phyloP scores from a whole-genome alignment of 768 basidiomycete genomes.

The Termitomyces bulborhizus region DNA sequence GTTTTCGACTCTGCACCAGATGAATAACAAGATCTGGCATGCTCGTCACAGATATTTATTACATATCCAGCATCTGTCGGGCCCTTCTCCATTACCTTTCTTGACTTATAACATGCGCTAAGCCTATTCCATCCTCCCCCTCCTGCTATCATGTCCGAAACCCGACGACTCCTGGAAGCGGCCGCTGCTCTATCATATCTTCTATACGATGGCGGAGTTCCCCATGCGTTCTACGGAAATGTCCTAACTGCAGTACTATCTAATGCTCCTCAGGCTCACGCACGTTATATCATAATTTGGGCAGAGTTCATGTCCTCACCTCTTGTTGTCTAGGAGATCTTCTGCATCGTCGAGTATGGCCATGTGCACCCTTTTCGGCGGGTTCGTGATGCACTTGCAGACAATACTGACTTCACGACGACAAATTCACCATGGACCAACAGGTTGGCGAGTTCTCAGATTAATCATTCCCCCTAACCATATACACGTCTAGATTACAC shows the following conservation, averaged over 20 bases:
- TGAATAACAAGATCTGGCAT: constrained; percentile 34
- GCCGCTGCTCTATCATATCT: constrained; percentile 67
- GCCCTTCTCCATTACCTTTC: constrained; percentile 32
- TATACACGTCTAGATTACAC: constrained; percentile 48
- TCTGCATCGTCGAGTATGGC: constrained; percentile 78
- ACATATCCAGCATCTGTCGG: constrained; percentile 39
- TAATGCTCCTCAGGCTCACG: constrained; percentile 60
- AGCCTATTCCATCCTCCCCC: constrained; percentile 28
- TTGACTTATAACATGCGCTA: constrained; percentile 49
- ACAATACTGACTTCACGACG: constrained; percentile 56
- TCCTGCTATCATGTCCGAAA: constrained; percentile 54
- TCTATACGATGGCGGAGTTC: constrained; percentile 49
- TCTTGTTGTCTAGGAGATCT: constrained; percentile 57
- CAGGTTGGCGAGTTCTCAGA: constrained; percentile 39
- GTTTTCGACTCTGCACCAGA: constrained; percentile 24
- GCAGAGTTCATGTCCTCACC: constrained; percentile 8
- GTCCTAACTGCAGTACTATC: constrained; percentile 66
- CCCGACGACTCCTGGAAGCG: constrained; percentile 69
- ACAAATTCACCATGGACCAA: constrained; percentile 84
- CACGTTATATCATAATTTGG: constrained; percentile 25
- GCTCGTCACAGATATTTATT: constrained; percentile 40
- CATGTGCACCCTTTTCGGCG: constrained; percentile 70
- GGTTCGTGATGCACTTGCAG: constrained; percentile 68
- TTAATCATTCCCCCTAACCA: constrained; percentile 3
- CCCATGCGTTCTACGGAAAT: constrained; percentile 80